These are phyloP conservation scores for Scenedesmus sp. DNA, from an alignment of 163 green algal genomes.

Conservation along the genomic window DNA sequence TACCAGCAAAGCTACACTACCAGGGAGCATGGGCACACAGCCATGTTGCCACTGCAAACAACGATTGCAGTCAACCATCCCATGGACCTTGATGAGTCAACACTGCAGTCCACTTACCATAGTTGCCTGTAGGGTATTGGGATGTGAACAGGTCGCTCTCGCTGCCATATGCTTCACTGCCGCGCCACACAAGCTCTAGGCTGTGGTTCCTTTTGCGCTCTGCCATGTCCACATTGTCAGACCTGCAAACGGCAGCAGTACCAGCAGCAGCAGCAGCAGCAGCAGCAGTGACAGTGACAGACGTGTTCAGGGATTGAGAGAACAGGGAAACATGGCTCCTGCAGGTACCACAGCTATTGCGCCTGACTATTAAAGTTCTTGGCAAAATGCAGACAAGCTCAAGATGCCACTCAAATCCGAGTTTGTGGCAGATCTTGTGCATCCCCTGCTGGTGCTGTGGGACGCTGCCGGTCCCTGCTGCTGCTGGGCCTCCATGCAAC, in stretches of 20 bases:
- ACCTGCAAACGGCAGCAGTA: not conserved
- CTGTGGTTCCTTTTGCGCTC: not conserved
- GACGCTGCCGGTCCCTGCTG: no score
- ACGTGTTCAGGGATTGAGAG: no score
- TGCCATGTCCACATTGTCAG: constrained; percentile 1
- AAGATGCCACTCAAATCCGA: not conserved
- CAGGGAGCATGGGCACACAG: no score
- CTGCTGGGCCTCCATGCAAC: not conserved
- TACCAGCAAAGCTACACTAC: no score
- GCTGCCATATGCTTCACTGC: not conserved
- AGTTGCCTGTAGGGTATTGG: constrained; percentile 29
- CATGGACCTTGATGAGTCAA: no score
- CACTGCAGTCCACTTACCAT: not conserved
- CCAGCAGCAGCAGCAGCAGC: not conserved
- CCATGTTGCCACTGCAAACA: no score
- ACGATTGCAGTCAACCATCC: no score
- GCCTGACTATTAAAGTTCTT: no score
- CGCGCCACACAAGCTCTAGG: constrained; percentile 38
- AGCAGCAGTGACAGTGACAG: not conserved
- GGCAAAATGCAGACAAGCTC: not conserved
- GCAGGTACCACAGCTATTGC: no score
- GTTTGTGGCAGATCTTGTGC: no score
- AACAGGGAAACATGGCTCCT: no score
- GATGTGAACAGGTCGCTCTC: constrained; percentile 19
- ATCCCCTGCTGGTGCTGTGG: no score